Evolutionary conservation across 169 alveolate genomes (phyloP).

Genomic region (Condylostoma magnum): DNA sequence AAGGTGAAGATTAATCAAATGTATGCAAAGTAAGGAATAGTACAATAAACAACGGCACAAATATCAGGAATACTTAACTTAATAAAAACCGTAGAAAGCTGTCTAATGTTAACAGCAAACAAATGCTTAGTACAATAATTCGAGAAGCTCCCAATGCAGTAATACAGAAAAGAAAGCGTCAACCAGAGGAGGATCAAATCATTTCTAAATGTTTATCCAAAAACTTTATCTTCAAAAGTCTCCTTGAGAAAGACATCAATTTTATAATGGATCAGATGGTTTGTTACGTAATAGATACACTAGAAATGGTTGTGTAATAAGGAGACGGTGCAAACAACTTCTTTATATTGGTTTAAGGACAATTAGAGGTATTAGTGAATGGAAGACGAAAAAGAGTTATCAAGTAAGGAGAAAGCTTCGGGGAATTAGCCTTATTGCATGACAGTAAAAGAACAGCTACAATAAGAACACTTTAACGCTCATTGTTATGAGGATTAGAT

Average conservation of each 20-base stretch:
- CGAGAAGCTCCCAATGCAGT: too few species aligned
- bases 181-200: too few species aligned
- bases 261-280: constrained; percentile 1
- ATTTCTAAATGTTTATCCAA: too few species aligned
- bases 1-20: too few species aligned
- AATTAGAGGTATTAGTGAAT: constrained; percentile 85
- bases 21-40: too few species aligned
- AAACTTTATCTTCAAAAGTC: constrained; percentile 2
- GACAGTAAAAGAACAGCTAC: constrained; percentile 97
- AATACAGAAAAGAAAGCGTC: too few species aligned
- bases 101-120: too few species aligned
- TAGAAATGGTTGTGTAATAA: constrained; percentile 36
- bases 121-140: too few species aligned
- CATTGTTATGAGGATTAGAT: constrained; percentile 91
- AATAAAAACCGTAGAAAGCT: too few species aligned
- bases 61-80: too few species aligned
- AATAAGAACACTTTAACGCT: constrained; percentile 46
- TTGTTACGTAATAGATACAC: neutral
- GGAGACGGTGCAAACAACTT: constrained; percentile 39
- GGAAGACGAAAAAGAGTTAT: constrained; percentile 84
- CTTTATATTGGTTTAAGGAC: constrained; percentile 41
- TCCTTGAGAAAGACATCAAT: neutral
- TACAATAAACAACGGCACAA: too few species aligned
- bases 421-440: constrained; percentile 97
- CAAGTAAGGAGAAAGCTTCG: constrained; percentile 94